These are phyloP conservation scores for Tetracentron sinense DNA, from an alignment of 164 flowering plant species.

Conservation along the genomic window DNA sequence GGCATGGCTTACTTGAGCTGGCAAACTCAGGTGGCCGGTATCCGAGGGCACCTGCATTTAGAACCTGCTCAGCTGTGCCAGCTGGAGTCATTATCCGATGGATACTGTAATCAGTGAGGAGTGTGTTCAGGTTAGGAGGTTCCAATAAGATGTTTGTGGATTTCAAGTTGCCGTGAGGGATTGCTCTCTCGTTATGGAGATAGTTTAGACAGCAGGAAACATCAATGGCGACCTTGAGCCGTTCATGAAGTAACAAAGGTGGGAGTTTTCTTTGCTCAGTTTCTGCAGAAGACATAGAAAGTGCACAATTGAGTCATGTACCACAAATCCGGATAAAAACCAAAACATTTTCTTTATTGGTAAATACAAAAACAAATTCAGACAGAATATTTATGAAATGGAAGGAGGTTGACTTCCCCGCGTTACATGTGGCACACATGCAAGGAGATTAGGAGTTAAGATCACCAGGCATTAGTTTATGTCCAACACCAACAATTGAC, in stretches of 20 bases:
- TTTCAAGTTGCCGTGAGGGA: slow-evolving; percentile 83
- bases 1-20: slow-evolving; percentile 62
- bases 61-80: slow-evolving; percentile 71
- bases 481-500: background rate
- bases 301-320: background rate
- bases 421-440: background rate
- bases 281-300: slow-evolving; percentile 30
- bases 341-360: too few species aligned
- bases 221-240: slow-evolving; percentile 51
- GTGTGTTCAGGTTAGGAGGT: slow-evolving; percentile 31
- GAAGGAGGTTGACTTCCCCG: too few species aligned
- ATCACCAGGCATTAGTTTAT: background rate
- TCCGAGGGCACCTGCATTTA: slow-evolving; percentile 72
- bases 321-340: background rate
- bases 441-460: background rate
- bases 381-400: too few species aligned
- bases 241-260: slow-evolving; percentile 36
- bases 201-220: slow-evolving; percentile 56
- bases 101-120: slow-evolving; percentile 69
- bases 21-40: slow-evolving; percentile 78
- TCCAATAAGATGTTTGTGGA: slow-evolving; percentile 59
- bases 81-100: slow-evolving; percentile 62
- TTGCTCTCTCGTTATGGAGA: slow-evolving; percentile 63
- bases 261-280: slow-evolving; percentile 32
- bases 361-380: too few species aligned